Base-by-base conservation (phyloP, 106 monocot genomes). In the Narthecium ossifragum region DNA sequence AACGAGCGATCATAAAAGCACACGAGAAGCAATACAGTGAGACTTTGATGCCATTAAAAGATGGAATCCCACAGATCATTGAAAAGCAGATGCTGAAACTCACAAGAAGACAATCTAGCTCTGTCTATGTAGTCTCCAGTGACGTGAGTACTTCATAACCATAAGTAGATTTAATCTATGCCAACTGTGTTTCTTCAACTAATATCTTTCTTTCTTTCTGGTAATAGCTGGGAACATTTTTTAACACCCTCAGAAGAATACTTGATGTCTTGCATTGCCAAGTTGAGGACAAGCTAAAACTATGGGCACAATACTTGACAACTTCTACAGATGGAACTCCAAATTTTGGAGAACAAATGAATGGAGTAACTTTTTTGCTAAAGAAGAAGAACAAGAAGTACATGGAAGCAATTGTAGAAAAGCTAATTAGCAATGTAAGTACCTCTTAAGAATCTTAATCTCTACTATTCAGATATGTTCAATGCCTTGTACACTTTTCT, bases 81-180 rank as follows among this genome's bases (percentile, higher is more conserved):
- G 96, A 98, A 62, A 90, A 96, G 64, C 86, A 96, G n/a, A 79
- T 98, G 12, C 86, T 90, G 36, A 98, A 87, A 63, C 39, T 98
- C 6, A 87, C 78, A 50, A 84, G 90, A 53, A 57, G 81, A 26
- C 90, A 86, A 47, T 78, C 78, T 53, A 60, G 52, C 28, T 24
- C 70, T 23, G 59, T 65, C 2, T 98, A 90, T 66, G 47, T 66
- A 51, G 70, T 87, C 34, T 81, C 96, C 1, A 73, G 66, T 81
- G 78, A 90, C 62, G 94, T 90, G 50, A 73, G 65, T 60, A 8
- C 10, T 14, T 2, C 17, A 41, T 41, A 41, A 3, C 41, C 17
- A 43, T 43, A 0, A 17, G 14, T 43, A 6, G 4, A 43, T n/a
- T n/a, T n/a, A n/a, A n/a, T n/a, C n/a, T n/a, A n/a, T n/a, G n/a